phyloP scores from a whole-genome alignment of 805 yeast genomes.

The Metschnikowia sp. region DNA sequence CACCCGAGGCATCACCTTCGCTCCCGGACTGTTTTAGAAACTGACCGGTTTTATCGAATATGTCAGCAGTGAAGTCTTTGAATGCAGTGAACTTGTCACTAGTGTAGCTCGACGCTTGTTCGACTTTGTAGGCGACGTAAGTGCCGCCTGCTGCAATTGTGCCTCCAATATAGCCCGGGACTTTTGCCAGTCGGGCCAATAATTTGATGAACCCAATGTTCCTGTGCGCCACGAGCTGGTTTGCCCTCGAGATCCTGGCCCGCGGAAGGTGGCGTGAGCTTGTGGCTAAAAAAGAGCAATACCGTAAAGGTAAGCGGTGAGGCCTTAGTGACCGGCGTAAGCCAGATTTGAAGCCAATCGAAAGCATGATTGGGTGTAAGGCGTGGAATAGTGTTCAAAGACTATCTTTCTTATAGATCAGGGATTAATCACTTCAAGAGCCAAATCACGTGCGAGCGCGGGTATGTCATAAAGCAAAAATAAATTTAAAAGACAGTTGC shows the following conservation, averaged over 20 bases:
- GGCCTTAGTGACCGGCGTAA: too few species aligned
- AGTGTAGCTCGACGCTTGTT: conserved; percentile 75
- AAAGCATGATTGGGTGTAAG: too few species aligned
- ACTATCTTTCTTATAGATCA: too few species aligned
- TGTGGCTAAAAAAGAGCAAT: too few species aligned
- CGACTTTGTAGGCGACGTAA: conserved; percentile 86
- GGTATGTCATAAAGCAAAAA: too few species aligned
- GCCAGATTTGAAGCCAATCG: too few species aligned
- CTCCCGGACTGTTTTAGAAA: conserved; percentile 31
- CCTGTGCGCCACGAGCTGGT: conserved; percentile 15
- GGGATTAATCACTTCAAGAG: too few species aligned
- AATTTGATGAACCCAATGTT: conserved; percentile 44
- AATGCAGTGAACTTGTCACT: conserved; percentile 60
- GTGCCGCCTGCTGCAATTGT: conserved; percentile 94
- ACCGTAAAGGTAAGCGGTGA: too few species aligned
- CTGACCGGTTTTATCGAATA: conserved; percentile 47
- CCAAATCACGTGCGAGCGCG: too few species aligned
- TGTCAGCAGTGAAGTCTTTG: conserved; percentile 58
- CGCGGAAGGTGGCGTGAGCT: background rate
- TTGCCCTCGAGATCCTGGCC: conserved; percentile 8
- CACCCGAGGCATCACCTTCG: conserved; percentile 20
- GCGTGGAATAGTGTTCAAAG: too few species aligned
- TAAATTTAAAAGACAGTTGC: conserved; percentile 14
- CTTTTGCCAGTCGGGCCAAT: conserved; percentile 49
- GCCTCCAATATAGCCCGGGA: conserved; percentile 85